These are phyloP conservation scores for Thelephora aurantiotincta DNA, from an alignment of 768 basidiomycete species.

Conservation along the genomic window DNA sequence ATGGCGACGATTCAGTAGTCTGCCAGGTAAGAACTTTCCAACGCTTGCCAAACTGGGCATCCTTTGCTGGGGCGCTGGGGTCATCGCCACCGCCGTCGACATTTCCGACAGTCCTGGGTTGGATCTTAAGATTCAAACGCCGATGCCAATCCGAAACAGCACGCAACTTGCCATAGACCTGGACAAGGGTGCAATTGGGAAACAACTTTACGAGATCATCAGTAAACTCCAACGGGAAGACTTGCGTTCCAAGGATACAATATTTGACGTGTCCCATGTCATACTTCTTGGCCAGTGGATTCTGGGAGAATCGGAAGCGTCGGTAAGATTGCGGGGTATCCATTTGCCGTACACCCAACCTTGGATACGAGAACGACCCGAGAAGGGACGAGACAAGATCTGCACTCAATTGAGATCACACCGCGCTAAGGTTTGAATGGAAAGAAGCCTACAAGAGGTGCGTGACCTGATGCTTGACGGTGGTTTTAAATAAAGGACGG, in stretches of 20 bases:
- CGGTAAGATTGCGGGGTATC: neutral
- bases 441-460: slow-evolving; percentile 16
- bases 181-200: slow-evolving; percentile 40
- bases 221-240: slow-evolving; percentile 35
- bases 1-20: slow-evolving; percentile 27
- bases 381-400: slow-evolving; percentile 19
- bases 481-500: slow-evolving; percentile 18
- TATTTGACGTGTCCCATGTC: slow-evolving; percentile 27
- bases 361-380: slow-evolving; percentile 22
- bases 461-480: slow-evolving; percentile 19
- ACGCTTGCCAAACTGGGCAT: slow-evolving; percentile 15
- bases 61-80: slow-evolving; percentile 14
- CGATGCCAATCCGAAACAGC: too few relatives aligned
- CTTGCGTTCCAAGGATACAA: slow-evolving; percentile 43
- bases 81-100: slow-evolving; percentile 23
- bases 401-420: neutral
- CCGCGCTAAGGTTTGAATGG: neutral
- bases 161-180: slow-evolving; percentile 34
- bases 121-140: too few relatives aligned
- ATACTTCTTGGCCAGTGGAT: slow-evolving; percentile 24
- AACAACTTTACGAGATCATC: slow-evolving; percentile 28
- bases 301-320: slow-evolving; percentile 10
- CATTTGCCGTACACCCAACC: slow-evolving; percentile 7
- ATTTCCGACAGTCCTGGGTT: slow-evolving; percentile 26
- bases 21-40: slow-evolving; percentile 30